These are phyloP conservation scores for Diaporthe ilicicola DNA, from an alignment of 2,329 filamentous ascomycete species.

Conservation along the genomic window DNA sequence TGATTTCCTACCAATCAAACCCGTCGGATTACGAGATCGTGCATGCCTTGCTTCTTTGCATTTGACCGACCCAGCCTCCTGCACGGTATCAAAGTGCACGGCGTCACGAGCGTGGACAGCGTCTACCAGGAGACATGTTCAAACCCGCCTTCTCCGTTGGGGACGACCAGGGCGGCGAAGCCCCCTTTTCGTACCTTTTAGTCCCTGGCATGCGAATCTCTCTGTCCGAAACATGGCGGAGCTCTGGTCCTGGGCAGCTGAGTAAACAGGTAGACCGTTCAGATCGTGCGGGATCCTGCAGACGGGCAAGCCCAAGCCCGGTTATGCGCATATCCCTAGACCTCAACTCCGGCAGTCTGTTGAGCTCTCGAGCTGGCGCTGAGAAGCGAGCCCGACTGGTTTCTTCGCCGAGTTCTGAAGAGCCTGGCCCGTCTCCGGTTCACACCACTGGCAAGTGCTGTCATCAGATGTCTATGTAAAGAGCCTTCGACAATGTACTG, in stretches of 20 bases:
- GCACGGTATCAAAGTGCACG: neutral
- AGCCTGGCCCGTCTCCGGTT: neutral
- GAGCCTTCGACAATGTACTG: neutral
- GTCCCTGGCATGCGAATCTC: neutral
- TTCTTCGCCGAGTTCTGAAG: no score
- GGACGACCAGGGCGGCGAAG: neutral
- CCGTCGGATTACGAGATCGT: neutral
- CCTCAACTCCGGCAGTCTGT: neutral
- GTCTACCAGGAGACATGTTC: no score
- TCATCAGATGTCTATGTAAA: neutral
- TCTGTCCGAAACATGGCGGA: neutral
- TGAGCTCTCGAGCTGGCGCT: no score
- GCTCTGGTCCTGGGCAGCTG: neutral
- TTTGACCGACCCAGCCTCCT: neutral
- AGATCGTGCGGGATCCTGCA: neutral
- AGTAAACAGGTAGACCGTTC: neutral
- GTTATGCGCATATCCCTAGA: neutral
- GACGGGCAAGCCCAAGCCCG: neutral
- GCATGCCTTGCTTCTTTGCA: neutral
- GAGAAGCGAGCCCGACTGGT: no score
- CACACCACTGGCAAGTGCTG: neutral
- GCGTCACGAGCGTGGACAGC: no score
- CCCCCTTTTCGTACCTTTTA: slow-evolving; percentile 1
- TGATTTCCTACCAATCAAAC: neutral
- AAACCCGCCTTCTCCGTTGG: neutral